Conservation (phyloP, 2,329 filamentous ascomycete genomes). For the Cordyceps pruinosa region DNA sequence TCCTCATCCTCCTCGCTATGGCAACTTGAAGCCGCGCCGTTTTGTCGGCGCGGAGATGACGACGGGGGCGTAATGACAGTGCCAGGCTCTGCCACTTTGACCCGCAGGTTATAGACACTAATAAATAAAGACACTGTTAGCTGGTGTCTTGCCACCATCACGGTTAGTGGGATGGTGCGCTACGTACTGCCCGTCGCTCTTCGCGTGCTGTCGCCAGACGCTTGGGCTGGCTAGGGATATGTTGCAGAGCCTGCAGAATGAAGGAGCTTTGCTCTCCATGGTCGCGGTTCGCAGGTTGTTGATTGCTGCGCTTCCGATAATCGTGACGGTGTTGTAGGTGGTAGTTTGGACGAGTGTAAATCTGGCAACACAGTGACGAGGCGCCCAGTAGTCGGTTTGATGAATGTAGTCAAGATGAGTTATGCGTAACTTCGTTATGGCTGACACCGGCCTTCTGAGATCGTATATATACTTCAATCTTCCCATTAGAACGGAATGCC, state of each 20-base stretch:
- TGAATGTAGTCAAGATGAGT: too few species aligned
- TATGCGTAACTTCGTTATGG: too few species aligned
- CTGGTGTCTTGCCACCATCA: background rate
- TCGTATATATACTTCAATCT: background rate
- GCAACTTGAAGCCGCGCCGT: background rate
- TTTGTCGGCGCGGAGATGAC: background rate
- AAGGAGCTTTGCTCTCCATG: constrained; percentile 16
- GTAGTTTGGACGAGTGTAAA: too few species aligned
- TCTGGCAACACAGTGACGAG: too few species aligned
- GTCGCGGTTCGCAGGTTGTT: background rate
- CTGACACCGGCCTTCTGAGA: too few species aligned
- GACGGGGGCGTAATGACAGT: constrained; percentile 12
- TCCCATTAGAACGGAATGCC: background rate
- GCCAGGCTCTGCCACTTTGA: constrained; percentile 18
- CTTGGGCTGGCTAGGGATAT: constrained; percentile 14
- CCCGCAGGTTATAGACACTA: constrained; percentile 21
- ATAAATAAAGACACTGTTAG: background rate
- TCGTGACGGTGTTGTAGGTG: constrained; percentile 1
- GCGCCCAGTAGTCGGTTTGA: too few species aligned
- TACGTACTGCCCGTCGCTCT: constrained; percentile 20
- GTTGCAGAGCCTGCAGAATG: constrained; percentile 18
- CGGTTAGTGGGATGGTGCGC: background rate
- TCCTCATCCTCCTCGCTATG: background rate
- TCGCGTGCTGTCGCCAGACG: constrained; percentile 19
- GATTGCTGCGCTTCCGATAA: background rate